Base-by-base conservation (phyloP, 257 asterid species). In the Solanum tacnaense region DNA sequence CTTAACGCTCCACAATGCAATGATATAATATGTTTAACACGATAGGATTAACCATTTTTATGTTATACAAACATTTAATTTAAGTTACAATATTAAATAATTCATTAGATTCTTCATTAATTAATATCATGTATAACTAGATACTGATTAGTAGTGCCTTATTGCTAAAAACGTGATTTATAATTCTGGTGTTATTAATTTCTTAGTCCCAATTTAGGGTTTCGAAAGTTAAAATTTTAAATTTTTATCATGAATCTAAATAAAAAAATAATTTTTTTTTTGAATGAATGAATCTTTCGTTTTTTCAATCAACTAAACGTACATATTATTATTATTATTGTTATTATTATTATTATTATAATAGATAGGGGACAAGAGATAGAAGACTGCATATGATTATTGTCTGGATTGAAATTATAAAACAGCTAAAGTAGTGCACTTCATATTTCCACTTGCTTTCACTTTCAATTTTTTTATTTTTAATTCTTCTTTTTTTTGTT, bases 391-490 rank as follows among this genome's bases (percentile, higher is more conserved):
- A 81, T 46, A 84, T 38, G 67, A 44, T 27, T 31, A 83, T 74
- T 74, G 89, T 88, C 87, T 46, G 27, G 41, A 7, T 88, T 75
- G 89, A 58, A 49, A 71, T 68, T 29, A 44, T 78, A 38, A 68
- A 6, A 67, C 31, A 31, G 27, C 29, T 18, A 73, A 27, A 86
- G 65, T 73, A 86, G 72, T 81, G 62, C 91, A 82, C 82, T 68
- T 62, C 72, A 87, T 60, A 49, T 21, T 58, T 76, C 90, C 89
- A 87, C 60, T 86, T 86, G 38, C 32, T 79, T 12, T 90, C 85
- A 46, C 41, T 81, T 81, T 81, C 29, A 52, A 9, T 25, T 27
- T 25, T 58, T 25, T 1, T 5, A 2, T 46, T 29, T 78, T 27
- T 27, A 38, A 23, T 7, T 11, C 7, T 18, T 6, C 9, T 56